A percentile compares a stretch with the other conserved stretches of the same genome.
Evolutionary conservation across 352 stramenopile genomes (phyloP).

Genomic region (Pythium rishiriense): DNA sequence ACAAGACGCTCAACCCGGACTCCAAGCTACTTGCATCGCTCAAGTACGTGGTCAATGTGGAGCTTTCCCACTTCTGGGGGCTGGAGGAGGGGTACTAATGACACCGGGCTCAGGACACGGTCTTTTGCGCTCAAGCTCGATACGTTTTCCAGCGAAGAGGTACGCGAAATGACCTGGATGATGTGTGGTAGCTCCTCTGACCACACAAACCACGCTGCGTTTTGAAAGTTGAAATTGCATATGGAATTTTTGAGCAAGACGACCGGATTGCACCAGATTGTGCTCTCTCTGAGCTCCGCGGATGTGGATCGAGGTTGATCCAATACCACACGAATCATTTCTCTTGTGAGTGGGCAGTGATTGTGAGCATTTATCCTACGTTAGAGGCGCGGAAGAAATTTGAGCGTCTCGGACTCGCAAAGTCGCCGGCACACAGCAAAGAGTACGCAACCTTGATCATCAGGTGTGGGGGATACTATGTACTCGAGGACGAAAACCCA

Average conservation of each 20-base stretch:
- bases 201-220: background rate
- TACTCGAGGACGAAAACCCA: background rate
- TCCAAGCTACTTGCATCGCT: slow-evolving; percentile 44
- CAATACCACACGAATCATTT: no score
- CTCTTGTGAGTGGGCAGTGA: no score
- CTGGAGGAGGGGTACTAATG: background rate
- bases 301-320: slow-evolving; percentile 47
- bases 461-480: slow-evolving; percentile 26
- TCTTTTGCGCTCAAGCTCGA: slow-evolving; percentile 50
- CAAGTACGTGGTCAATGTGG: background rate
- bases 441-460: slow-evolving; percentile 33
- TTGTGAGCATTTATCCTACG: background rate
- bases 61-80: no score
- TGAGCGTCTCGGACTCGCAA: slow-evolving; percentile 52
- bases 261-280: slow-evolving; percentile 38
- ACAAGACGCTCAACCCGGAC: slow-evolving; percentile 54
- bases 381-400: slow-evolving; percentile 66
- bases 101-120: slow-evolving; percentile 8
- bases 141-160: slow-evolving; percentile 51
- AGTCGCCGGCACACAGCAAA: slow-evolving; percentile 41
- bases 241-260: slow-evolving; percentile 49
- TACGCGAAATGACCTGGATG: slow-evolving; percentile 6
- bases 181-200: no score
- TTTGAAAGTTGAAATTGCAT: slow-evolving; percentile 44
- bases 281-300: slow-evolving; percentile 49